These are phyloP conservation scores for Debaryomyces hansenii DNA, from an alignment of 805 yeast species.

Conservation along the genomic window DNA sequence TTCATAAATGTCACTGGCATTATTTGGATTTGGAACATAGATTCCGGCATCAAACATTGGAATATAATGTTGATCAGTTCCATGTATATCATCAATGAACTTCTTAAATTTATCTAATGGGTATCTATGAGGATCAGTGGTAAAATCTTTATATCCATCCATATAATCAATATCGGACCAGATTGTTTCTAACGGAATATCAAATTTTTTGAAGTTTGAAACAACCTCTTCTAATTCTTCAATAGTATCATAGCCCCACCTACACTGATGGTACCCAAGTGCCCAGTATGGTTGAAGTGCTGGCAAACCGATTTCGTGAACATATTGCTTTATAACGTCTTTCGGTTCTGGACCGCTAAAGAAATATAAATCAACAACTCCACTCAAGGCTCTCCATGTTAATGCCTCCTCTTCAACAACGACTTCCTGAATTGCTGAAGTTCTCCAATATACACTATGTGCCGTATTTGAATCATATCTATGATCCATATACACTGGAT, in stretches of 20 bases:
- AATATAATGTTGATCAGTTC: conserved; percentile 21
- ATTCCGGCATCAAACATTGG: conserved; percentile 28
- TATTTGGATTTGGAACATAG: conserved; percentile 22
- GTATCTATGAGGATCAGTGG: conserved; percentile 20
- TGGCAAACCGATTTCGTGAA: conserved; percentile 20
- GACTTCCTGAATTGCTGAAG: conserved; percentile 28
- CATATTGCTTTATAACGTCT: conserved; percentile 22
- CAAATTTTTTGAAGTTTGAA: conserved; percentile 6
- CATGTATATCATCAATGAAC: conserved; percentile 17
- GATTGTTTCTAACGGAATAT: conserved; percentile 22
- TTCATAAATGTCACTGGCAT: conserved; percentile 16
- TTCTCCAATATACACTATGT: conserved; percentile 32
- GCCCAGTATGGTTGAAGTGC: conserved; percentile 27
- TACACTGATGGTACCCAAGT: conserved; percentile 25
- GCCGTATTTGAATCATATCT: conserved; percentile 16
- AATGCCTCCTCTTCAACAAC: conserved; percentile 22
- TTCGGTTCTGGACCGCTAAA: conserved; percentile 22
- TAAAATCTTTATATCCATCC: conserved; percentile 25
- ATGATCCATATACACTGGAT: conserved; percentile 31
- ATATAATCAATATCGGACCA: conserved; percentile 27
- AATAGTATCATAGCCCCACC: conserved; percentile 23
- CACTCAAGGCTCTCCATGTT: conserved; percentile 28
- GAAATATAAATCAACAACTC: conserved; percentile 26
- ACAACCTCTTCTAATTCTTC: conserved; percentile 17
- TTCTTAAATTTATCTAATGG: conserved; percentile 15